Evolutionary conservation across 1,284 basidiomycete genomes (phyloP).

Genomic region (Malassezia brasiliensis): DNA sequence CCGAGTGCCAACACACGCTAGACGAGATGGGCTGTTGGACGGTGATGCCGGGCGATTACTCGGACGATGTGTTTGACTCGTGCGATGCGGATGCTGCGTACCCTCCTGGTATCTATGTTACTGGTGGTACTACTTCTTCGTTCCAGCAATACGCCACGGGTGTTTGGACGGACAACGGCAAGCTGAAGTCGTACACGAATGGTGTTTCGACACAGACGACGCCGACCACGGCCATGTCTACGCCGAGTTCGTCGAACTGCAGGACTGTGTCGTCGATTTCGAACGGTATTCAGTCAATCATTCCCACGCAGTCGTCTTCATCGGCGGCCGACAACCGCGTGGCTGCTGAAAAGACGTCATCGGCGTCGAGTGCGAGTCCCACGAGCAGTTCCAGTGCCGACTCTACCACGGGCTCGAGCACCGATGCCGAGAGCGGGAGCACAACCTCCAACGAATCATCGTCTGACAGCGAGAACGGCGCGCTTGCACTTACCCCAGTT

Average conservation of each 20-base stretch:
- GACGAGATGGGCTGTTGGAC: slow-evolving; percentile 50
- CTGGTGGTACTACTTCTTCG: slow-evolving; percentile 34
- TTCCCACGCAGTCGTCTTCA: slow-evolving; percentile 3
- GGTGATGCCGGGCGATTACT: slow-evolving; percentile 47
- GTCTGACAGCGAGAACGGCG: too few species aligned
- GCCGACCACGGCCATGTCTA: slow-evolving; percentile 40
- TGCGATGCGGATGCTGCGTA: slow-evolving; percentile 47
- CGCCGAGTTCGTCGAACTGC: slow-evolving; percentile 40
- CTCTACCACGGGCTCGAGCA: too few species aligned
- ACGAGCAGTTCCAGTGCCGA: too few species aligned
- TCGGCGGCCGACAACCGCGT: too few species aligned
- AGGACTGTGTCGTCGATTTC: slow-evolving; percentile 23
- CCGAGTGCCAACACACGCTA: slow-evolving; percentile 44
- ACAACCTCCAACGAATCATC: too few species aligned
- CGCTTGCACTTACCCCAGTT: too few species aligned
- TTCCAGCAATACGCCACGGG: slow-evolving; percentile 43
- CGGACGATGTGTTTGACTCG: slow-evolving; percentile 34
- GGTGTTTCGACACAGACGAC: slow-evolving; percentile 33
- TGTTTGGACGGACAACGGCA: slow-evolving; percentile 25
- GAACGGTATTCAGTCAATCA: slow-evolving; percentile 38
- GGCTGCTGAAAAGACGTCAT: too few species aligned
- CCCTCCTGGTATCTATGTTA: slow-evolving; percentile 43
- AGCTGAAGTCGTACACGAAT: slow-evolving; percentile 37
- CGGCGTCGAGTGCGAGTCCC: too few species aligned
- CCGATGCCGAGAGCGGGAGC: too few species aligned